Percentiles rank a stretch among this genome's conserved stretches.
phyloP scores from a whole-genome alignment of 345 rosid species.

The Arabidopsis suecica region DNA sequence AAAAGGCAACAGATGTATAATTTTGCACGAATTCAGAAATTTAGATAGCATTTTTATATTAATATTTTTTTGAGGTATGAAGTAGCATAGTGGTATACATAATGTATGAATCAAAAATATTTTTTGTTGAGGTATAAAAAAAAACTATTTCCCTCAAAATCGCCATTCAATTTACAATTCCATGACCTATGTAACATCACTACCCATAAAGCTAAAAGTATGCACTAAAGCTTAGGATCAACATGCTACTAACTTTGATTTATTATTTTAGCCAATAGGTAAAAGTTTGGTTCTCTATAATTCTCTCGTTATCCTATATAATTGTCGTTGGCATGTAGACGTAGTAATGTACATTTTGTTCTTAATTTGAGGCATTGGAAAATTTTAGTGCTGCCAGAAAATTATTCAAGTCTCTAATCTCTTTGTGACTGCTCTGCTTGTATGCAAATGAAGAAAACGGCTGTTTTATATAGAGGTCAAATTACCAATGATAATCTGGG shows the following conservation, averaged over 20 bases:
- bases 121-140: too few relatives aligned
- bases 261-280: background rate
- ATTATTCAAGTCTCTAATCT: background rate
- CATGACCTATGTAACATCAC: background rate
- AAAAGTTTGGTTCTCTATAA: background rate
- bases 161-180: too few relatives aligned
- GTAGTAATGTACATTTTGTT: background rate
- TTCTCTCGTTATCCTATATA: background rate
- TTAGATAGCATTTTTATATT: too few relatives aligned
- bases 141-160: too few relatives aligned
- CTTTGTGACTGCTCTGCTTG: conserved; percentile 17
- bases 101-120: too few relatives aligned
- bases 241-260: background rate
- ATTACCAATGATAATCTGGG: background rate
- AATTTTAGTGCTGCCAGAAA: background rate
- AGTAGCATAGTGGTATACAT: too few relatives aligned
- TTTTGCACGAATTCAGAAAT: too few relatives aligned
- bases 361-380: background rate
- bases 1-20: too few relatives aligned
- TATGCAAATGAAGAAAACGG: background rate
- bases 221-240: background rate
- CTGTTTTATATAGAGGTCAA: conserved; percentile 3
- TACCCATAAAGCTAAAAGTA: background rate
- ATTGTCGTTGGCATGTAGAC: background rate
- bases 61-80: too few relatives aligned